Conservation (phyloP, 1,139 yeast species). For the Hyphopichia pseudoburtonii region DNA sequence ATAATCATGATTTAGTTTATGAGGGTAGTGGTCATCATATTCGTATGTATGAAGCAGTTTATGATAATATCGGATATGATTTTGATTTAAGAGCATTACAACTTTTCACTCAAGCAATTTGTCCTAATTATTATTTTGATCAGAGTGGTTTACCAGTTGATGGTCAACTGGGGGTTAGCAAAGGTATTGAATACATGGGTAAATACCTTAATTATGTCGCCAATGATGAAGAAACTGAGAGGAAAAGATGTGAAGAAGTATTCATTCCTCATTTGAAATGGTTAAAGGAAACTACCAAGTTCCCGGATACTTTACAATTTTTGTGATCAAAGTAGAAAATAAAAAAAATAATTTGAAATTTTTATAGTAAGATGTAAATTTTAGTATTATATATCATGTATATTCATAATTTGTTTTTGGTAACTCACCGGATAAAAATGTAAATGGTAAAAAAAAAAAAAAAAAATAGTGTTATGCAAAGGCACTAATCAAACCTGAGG, state of each 20-base stretch:
- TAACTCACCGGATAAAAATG: too few relatives aligned
- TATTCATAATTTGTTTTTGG: too few relatives aligned
- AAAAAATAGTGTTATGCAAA: too few relatives aligned
- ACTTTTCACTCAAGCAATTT: conserved; percentile 39
- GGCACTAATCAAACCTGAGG: too few relatives aligned
- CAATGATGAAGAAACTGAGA: conserved; percentile 22
- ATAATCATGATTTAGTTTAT: conserved; percentile 46
- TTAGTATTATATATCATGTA: too few relatives aligned
- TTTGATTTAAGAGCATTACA: conserved; percentile 47
- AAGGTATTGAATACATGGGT: conserved; percentile 34
- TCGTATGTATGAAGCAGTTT: conserved; percentile 45
- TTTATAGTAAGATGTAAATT: too few relatives aligned
- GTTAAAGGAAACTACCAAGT: conserved; percentile 33
- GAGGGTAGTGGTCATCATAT: conserved; percentile 37
- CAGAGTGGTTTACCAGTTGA: conserved; percentile 29
- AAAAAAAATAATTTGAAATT: too few relatives aligned
- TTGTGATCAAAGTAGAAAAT: too few relatives aligned
- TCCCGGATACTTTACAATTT: conserved; percentile 4
- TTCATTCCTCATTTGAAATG: conserved; percentile 42
- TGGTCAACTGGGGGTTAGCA: conserved; percentile 17
- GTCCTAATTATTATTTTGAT: conserved; percentile 34
- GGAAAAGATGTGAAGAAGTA: conserved; percentile 34
- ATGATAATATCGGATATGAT: conserved; percentile 49
- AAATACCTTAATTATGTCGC: conserved; percentile 28
- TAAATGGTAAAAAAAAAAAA: too few relatives aligned